These are phyloP conservation scores for Clonostachys sp. DNA, from an alignment of 2,329 filamentous ascomycete species.

Conservation along the genomic window DNA sequence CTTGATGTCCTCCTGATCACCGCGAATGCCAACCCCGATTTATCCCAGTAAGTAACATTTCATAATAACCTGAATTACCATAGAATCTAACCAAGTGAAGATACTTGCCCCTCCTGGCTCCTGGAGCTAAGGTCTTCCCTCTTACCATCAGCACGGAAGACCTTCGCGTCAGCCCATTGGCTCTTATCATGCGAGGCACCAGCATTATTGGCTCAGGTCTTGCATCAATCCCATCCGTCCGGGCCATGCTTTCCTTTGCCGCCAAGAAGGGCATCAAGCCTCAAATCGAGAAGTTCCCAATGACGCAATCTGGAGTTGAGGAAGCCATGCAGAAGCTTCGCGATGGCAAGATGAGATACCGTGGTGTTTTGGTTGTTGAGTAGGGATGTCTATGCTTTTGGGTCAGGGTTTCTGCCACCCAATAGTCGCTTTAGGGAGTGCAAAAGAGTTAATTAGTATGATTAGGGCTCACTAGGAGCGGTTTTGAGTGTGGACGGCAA, in stretches of 20 bases:
- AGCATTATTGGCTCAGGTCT: constrained; percentile 6
- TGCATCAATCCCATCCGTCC: constrained; percentile 5
- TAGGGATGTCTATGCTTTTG: too few relatives aligned
- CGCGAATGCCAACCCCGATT: too few relatives aligned
- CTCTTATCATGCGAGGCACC: constrained; percentile 6
- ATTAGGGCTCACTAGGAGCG: too few relatives aligned
- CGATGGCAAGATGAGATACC: constrained; percentile 20
- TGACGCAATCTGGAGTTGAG: constrained; percentile 21
- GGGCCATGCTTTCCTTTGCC: constrained; percentile 18
- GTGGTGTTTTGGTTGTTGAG: constrained; percentile 16
- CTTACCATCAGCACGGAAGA: too few relatives aligned
- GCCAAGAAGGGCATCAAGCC: constrained; percentile 16
- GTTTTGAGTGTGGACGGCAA: too few relatives aligned
- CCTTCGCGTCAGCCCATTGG: not conserved
- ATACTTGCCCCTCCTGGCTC: too few relatives aligned
- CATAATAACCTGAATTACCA: too few relatives aligned
- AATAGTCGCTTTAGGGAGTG: too few relatives aligned
- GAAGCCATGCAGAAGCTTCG: constrained; percentile 25
- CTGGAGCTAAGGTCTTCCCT: too few relatives aligned
- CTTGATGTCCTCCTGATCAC: constrained; percentile 4
- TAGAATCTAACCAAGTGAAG: constrained; percentile 4
- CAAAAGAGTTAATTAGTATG: too few relatives aligned
- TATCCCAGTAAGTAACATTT: too few relatives aligned
- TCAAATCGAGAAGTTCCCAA: constrained; percentile 15
- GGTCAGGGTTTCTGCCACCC: too few relatives aligned